phyloP scores from a whole-genome alignment of 768 basidiomycete genomes.

The Steccherinum ochraceum region DNA sequence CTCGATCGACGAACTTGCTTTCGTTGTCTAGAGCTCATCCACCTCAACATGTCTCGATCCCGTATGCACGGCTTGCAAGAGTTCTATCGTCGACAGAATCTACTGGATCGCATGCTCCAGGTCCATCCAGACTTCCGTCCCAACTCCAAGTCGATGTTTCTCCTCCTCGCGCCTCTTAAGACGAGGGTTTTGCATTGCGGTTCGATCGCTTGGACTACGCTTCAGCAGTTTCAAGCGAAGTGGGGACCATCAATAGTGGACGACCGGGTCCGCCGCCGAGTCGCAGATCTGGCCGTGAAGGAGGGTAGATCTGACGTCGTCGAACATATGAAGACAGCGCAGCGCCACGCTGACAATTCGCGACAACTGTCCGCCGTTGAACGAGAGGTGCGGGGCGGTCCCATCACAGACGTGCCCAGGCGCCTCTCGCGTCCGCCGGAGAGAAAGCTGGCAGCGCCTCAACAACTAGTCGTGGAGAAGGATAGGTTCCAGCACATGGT shows the following conservation, averaged over 20 bases:
- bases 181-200: constrained; percentile 45
- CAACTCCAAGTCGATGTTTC: constrained; percentile 50
- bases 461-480: too few relatives aligned
- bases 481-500: too few relatives aligned
- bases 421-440: too few relatives aligned
- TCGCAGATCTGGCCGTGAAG: constrained; percentile 55
- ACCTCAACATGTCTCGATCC: constrained; percentile 35
- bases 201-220: constrained; percentile 40
- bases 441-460: too few relatives aligned
- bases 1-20: constrained; percentile 29
- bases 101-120: constrained; percentile 37
- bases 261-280: constrained; percentile 50
- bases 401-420: too few relatives aligned
- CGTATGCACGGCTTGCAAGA: constrained; percentile 29
- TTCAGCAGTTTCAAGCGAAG: constrained; percentile 38
- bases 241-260: constrained; percentile 57
- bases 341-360: constrained; percentile 6
- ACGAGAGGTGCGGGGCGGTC: neutral
- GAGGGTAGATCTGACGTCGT: constrained; percentile 27
- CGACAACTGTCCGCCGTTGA: neutral
- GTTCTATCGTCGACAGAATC: constrained; percentile 38
- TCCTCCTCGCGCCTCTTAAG: constrained; percentile 48
- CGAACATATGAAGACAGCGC: constrained; percentile 5
- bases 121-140: constrained; percentile 47
- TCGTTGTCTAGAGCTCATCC: constrained; percentile 46